Conservation (phyloP, 2,329 filamentous ascomycete species). For the Phaeosphaeria sp. region DNA sequence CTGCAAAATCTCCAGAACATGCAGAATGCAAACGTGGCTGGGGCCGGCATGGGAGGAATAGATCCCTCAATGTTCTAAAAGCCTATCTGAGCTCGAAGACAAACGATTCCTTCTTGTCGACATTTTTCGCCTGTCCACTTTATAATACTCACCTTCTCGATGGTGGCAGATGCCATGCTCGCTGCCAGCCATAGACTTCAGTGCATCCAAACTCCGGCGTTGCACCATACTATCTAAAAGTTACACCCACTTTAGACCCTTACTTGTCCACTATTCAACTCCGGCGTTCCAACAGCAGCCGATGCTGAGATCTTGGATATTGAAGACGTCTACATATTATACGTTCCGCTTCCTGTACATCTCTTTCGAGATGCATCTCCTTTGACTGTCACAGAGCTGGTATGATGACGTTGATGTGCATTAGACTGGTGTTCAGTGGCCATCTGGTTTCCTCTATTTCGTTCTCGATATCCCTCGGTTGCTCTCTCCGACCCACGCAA, state of each 20-base stretch:
- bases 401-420: conserved; percentile 44
- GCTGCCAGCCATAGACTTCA: conserved; percentile 8
- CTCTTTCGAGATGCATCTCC: conserved; percentile 33
- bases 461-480: conserved; percentile 30
- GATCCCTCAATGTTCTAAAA: conserved; percentile 58
- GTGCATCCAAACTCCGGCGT: conserved; percentile 5
- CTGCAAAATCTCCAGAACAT: conserved; percentile 51
- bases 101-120: conserved; percentile 16
- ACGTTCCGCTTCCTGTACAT: conserved; percentile 34
- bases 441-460: conserved; percentile 18
- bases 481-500: conserved; percentile 15
- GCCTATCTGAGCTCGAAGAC: background rate
- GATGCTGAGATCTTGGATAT: conserved; percentile 27
- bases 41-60: conserved; percentile 60
- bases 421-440: conserved; percentile 40
- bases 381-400: conserved; percentile 31
- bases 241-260: conserved; percentile 24
- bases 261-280: conserved; percentile 26
- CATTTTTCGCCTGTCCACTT: conserved; percentile 1
- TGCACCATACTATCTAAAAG: conserved; percentile 20
- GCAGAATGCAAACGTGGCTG: conserved; percentile 56
- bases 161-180: background rate
- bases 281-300: conserved; percentile 25
- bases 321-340: conserved; percentile 19
- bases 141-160: conserved; percentile 28